Base-by-base conservation (phyloP, 2,329 filamentous ascomycete genomes). In the Ophiostoma perfectum region DNA sequence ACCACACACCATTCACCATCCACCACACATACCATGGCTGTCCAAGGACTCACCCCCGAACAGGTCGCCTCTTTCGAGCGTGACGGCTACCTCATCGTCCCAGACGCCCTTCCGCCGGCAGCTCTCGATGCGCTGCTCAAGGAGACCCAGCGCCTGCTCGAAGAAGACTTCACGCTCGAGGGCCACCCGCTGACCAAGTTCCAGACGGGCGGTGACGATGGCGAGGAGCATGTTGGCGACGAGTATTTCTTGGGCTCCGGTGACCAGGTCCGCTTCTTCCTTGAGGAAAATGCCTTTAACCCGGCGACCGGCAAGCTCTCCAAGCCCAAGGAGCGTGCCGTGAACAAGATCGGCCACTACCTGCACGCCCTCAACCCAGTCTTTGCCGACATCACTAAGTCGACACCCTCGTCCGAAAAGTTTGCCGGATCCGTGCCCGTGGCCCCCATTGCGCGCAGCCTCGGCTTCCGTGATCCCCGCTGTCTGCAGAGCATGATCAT, bases 401-500 rank as follows among this genome's bases (percentile, higher is more conserved):
- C 63, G 5, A 8, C 12, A 8, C 38, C 38, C 2, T 86, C 41
- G 14, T 76, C 75, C 55, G 73, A 75, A 0, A 86, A 83, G 5
- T 72, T 72, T 66, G 47, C 45, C n/a, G 66, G 65, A 18, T 86
- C 52, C n/a, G 76, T 74, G 45, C 74, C 76, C 65, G 84, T 84
- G 0, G 82, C 81, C 0, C 86, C 84, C 0, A 86, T 97, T 14
- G 92, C 93, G 0, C 80, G 81, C 62, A 84, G 84, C 8, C 82
- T 97, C 11, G 90, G 90, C 2, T 97, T 93, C 80, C 74, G 73
- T 4, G 91, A 96, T 77, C 91, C 93, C 1, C 82, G 90, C 27
- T 86, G 84, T 70, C 82, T 99, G 66, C 95, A 99, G 82, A 95
- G 90, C 77, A 99, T 99, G 95, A 84, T 98, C 41, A 98, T 99